These are phyloP conservation scores for Secale cereale DNA, from an alignment of 176 grass and related monocot genomes.

Conservation along the genomic window DNA sequence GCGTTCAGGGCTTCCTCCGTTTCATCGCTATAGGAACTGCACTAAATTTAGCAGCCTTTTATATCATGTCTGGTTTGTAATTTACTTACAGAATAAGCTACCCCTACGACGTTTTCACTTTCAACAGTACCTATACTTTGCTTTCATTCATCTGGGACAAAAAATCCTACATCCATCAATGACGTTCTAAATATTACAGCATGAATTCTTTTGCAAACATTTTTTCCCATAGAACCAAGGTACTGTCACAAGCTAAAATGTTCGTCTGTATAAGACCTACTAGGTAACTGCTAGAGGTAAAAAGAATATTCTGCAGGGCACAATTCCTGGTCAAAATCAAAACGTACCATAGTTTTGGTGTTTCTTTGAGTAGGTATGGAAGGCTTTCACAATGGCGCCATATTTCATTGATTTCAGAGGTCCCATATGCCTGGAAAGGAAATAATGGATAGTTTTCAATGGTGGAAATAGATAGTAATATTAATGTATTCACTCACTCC, in stretches of 20 bases:
- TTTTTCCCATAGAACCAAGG: not conserved
- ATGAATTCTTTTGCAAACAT: not conserved
- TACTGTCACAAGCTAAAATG: not conserved
- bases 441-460: not conserved
- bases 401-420: constrained; percentile 66
- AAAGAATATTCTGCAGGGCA: not conserved
- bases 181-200: not conserved
- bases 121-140: not conserved
- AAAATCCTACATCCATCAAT: not conserved
- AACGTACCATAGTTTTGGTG: constrained; percentile 82
- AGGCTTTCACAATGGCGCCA: constrained; percentile 66
- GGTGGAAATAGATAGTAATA: constrained; percentile 1
- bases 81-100: not conserved
- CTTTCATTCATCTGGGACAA: not conserved
- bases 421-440: constrained; percentile 82
- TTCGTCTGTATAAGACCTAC: not conserved
- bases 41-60: not conserved
- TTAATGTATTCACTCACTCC: not conserved
- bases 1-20: not conserved
- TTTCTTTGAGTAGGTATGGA: constrained; percentile 89
- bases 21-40: not conserved
- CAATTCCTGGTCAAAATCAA: not conserved
- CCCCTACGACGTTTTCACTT: not conserved
- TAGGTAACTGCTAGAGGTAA: not conserved
- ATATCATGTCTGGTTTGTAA: not conserved